Evolutionary conservation across 371 early-diverging fungal species (phyloP), one percentile per base, ranked within the genome.

Genomic region (Entomophthora muscae): DNA sequence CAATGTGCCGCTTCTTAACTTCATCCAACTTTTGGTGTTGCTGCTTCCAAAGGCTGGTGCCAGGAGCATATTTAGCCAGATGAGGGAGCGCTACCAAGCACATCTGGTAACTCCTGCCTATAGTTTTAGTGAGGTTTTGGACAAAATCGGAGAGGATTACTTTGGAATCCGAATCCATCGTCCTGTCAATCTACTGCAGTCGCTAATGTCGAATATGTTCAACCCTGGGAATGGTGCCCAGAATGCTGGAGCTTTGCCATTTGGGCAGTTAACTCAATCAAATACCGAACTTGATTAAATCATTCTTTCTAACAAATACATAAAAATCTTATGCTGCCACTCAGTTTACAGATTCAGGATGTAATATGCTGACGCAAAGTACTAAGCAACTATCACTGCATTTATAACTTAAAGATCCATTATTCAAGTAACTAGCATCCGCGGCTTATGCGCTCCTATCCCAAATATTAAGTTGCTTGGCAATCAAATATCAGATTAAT

Each of bases 131-230:
- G 30, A 61, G 31, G 61, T 22, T 33, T 33, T 61, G 33, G 42
- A 61, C n/a, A 23, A 61, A 22, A 61, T 61, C 22, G 61, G 61
- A 7, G 61, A 61, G 42, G 26, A 32, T 42, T 61, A 61, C 42
- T 61, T 61, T 61, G 61, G 61, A 23, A 61, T 61, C 3, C 7
- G 33, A 3, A 61, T 61, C 31, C 30, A 61, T 61, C 23, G 61
- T 12, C 61, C 61, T 23, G 61, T 61, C 26, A 61, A 61, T 33
- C 31, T 61, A 22, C 31, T 61, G 23, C 61, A 61, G 27, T 10
- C 33, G 12, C 31, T 61, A 24, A 30, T 61, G 23, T 31, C 31
- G 31, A 28, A n/a, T 30, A 61, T 61, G 61, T 61, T 61, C 52
- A 31, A 61, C 33, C 12, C 42, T 42, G 42, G 42, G 42, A 17